Evolutionary conservation across 2,329 filamentous ascomycete species (phyloP).

Genomic region (Thielaviopsis cerberus): DNA sequence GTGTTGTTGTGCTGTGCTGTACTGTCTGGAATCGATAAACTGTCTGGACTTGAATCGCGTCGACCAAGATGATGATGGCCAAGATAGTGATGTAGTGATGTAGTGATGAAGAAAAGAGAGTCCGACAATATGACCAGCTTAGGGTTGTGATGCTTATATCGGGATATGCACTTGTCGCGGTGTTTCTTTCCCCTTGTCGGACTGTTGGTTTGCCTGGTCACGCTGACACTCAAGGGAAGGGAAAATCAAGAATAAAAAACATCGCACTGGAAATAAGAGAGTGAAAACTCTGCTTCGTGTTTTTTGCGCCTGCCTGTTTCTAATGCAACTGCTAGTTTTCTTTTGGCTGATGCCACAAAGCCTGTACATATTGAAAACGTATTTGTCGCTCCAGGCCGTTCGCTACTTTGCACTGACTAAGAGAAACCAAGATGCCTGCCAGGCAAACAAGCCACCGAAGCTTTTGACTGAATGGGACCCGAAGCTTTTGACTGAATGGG

Average conservation of each 20-base stretch:
- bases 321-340: background rate
- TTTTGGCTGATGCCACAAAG: background rate
- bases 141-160: background rate
- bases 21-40: background rate
- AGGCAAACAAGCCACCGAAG: no score
- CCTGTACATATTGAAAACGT: background rate
- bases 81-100: background rate
- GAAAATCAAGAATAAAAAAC: background rate
- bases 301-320: background rate
- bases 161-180: background rate
- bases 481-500: no score
- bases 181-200: background rate
- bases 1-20: background rate
- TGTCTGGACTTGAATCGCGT: background rate
- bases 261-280: background rate
- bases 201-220: background rate
- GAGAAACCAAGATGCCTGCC: background rate
- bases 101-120: background rate
- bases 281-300: background rate
- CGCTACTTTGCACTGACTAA: background rate
- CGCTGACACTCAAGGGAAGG: background rate
- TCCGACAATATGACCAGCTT: background rate
- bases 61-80: no score
- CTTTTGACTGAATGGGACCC: background rate
- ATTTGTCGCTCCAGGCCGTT: background rate